Conservation (phyloP, 208 protist species). For the Crithidia acanthocephali region DNA sequence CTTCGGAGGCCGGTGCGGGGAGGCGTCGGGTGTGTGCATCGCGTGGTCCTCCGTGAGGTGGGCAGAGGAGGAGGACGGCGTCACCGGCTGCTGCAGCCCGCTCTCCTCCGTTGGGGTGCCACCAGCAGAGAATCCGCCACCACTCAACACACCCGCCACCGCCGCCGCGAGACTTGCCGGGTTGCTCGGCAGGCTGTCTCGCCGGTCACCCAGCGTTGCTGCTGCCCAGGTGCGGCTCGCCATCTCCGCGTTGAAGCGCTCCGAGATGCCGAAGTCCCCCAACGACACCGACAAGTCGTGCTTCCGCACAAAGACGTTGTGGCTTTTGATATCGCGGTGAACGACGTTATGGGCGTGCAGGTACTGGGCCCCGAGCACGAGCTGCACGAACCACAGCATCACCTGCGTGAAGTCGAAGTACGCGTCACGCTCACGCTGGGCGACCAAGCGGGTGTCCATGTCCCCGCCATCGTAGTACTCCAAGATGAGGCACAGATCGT, state of each 20-base stretch:
- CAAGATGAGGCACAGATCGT: slow-evolving; percentile 91
- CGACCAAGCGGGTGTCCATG: slow-evolving; percentile 63
- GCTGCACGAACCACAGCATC: slow-evolving; percentile 87
- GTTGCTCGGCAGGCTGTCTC: slow-evolving; percentile 13
- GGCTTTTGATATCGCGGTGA: slow-evolving; percentile 91
- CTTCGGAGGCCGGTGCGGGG: slow-evolving; percentile 5
- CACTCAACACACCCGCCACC: neutral
- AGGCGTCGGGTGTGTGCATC: neutral
- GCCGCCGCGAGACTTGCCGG: too few species aligned
- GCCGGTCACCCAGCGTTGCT: slow-evolving; percentile 2
- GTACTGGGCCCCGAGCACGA: slow-evolving; percentile 85
- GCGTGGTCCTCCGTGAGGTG: neutral
- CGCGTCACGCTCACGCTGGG: slow-evolving; percentile 64
- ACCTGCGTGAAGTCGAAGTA: slow-evolving; percentile 70
- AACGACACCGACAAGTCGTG: slow-evolving; percentile 61
- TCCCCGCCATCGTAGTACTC: slow-evolving; percentile 93
- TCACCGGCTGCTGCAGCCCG: neutral
- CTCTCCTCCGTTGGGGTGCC: neutral
- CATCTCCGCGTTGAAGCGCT: slow-evolving; percentile 66
- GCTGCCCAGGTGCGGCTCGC: slow-evolving; percentile 36
- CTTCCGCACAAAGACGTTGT: slow-evolving; percentile 89
- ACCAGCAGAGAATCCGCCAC: neutral
- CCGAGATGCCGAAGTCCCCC: slow-evolving; percentile 90
- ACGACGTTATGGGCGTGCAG: slow-evolving; percentile 77
- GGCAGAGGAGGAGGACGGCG: neutral